A percentile compares a stretch with the other conserved stretches of the same genome.
phyloP scores from a whole-genome alignment of 2,329 filamentous ascomycete species.

The Alternaria gaisen region DNA sequence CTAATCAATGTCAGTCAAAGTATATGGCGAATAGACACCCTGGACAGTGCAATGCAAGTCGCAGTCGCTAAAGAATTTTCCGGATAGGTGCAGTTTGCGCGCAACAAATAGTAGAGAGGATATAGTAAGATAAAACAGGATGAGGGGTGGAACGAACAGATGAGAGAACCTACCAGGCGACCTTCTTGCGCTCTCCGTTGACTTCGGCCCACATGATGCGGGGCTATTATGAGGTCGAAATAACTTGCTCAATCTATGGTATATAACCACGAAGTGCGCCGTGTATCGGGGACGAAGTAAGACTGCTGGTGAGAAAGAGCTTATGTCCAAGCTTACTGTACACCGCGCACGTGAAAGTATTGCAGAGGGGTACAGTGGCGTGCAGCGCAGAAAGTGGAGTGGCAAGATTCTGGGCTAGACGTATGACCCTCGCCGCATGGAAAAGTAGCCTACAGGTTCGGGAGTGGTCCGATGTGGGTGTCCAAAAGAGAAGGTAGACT shows the following conservation, averaged over 20 bases:
- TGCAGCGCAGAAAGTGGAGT: conserved; percentile 24
- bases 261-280: conserved; percentile 25
- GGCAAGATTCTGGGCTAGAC: conserved; percentile 26
- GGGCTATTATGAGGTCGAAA: conserved; percentile 36
- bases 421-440: conserved; percentile 29
- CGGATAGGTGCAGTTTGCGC: background rate
- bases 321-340: conserved; percentile 26
- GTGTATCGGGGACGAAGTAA: conserved; percentile 30
- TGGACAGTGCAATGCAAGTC: background rate
- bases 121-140: background rate
- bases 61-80: background rate
- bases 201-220: conserved; percentile 66
- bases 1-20: conserved; percentile 53
- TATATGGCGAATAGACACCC: conserved; percentile 2
- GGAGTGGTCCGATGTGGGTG: conserved; percentile 23
- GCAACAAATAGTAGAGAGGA: background rate
- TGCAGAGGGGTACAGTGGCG: conserved; percentile 39
- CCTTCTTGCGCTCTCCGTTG: conserved; percentile 76
- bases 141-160: background rate
- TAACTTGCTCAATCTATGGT: conserved; percentile 44
- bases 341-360: conserved; percentile 40
- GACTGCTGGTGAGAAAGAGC: conserved; percentile 26
- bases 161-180: conserved; percentile 70
- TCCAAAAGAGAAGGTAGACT: conserved; percentile 21
- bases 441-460: conserved; percentile 35